phyloP scores from a whole-genome alignment of 495 filamentous ascomycete species.

The Talaromyces borbonicus region DNA sequence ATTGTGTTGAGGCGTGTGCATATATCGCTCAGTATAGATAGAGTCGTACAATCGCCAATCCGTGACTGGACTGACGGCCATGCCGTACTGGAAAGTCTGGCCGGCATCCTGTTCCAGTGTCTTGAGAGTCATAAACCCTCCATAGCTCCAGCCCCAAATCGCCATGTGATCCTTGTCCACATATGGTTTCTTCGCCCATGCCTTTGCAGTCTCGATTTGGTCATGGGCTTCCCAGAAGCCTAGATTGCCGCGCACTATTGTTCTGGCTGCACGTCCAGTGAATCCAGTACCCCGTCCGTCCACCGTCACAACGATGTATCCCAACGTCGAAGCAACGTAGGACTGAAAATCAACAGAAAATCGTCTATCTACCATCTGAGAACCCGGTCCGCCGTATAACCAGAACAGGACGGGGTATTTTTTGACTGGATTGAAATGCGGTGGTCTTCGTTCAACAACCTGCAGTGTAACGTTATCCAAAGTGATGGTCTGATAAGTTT shows the following conservation, averaged over 20 bases:
- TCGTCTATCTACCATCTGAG: slow-evolving; percentile 71
- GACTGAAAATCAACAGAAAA: slow-evolving; percentile 86
- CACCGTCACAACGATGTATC: slow-evolving; percentile 93
- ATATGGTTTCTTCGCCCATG: slow-evolving; percentile 74
- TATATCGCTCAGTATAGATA: slow-evolving; percentile 92
- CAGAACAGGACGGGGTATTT: slow-evolving; percentile 91
- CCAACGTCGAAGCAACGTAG: slow-evolving; percentile 74
- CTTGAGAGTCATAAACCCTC: slow-evolving; percentile 96
- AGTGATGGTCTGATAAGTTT: slow-evolving; percentile 76
- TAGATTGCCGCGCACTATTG: slow-evolving; percentile 71
- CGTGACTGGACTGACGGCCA: slow-evolving; percentile 96
- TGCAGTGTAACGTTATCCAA: slow-evolving; percentile 73
- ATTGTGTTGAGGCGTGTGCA: slow-evolving; percentile 85
- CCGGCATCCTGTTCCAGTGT: slow-evolving; percentile 86
- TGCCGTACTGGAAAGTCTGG: slow-evolving; percentile 84
- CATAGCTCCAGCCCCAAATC: slow-evolving; percentile 98
- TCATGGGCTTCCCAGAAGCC: slow-evolving; percentile 79
- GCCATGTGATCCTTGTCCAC: slow-evolving; percentile 73
- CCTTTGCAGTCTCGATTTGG: slow-evolving; percentile 84
- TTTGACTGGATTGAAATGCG: slow-evolving; percentile 77
- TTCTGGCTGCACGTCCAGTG: slow-evolving; percentile 75
- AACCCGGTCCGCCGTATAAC: slow-evolving; percentile 85
- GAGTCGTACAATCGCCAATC: slow-evolving; percentile 96
- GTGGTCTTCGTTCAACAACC: slow-evolving; percentile 80
- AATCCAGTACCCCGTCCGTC: slow-evolving; percentile 90